Conservation (phyloP, 306 rosid genomes). For the Vigna radiata region DNA sequence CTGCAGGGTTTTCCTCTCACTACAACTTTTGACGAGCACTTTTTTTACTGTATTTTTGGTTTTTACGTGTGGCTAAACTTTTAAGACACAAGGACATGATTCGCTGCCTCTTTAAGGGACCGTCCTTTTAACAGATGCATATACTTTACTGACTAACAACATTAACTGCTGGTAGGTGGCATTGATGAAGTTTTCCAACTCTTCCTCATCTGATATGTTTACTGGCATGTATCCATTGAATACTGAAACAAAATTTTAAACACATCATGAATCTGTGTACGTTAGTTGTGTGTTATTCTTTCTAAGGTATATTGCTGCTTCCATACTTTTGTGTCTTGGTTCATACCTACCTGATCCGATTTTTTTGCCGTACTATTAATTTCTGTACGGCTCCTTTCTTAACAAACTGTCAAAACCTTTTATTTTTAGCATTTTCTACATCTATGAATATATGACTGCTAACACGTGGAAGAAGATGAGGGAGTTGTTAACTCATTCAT, state of each 20-base stretch:
- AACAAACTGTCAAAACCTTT: constrained; percentile 13
- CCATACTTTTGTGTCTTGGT: constrained; percentile 12
- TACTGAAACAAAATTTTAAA: constrained; percentile 15
- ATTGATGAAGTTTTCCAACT: background rate
- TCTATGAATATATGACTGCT: background rate
- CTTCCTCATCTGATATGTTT: background rate
- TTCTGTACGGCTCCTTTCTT: constrained; percentile 7
- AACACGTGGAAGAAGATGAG: constrained; percentile 16
- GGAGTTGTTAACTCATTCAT: constrained; percentile 37
- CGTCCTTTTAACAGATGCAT: constrained; percentile 24
- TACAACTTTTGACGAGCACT: background rate
- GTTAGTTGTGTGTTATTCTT: constrained; percentile 18
- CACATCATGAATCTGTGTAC: background rate
- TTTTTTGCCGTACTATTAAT: constrained; percentile 26
- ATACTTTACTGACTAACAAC: constrained; percentile 13
- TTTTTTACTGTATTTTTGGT: background rate
- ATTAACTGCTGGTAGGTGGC: constrained; percentile 24
- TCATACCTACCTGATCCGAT: constrained; percentile 16
- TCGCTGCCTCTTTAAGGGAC: constrained; percentile 13
- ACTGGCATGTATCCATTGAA: background rate
- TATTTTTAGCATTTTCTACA: background rate
- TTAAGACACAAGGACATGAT: constrained; percentile 2
- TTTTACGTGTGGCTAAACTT: background rate
- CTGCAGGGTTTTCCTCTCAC: constrained; percentile 16
- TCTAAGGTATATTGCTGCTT: constrained; percentile 2